phyloP scores from a whole-genome alignment of 768 basidiomycete species.

The Floccularia luteovirens region DNA sequence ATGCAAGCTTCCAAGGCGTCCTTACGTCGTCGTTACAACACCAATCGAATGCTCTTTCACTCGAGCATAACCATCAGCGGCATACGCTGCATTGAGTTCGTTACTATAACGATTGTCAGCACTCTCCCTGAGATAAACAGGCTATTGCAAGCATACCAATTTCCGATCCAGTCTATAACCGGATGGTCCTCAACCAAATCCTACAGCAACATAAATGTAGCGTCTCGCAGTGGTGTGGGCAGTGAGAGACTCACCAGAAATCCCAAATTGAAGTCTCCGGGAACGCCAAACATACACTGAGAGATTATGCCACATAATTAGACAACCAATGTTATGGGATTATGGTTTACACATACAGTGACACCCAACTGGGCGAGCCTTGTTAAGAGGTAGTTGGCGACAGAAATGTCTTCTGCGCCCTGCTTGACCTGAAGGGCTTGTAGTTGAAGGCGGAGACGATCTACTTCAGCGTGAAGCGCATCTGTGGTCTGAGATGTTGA shows the following conservation, averaged over 20 bases:
- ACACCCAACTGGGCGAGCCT: constrained; percentile 61
- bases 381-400: constrained; percentile 56
- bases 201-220: constrained; percentile 21
- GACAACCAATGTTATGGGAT: background rate
- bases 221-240: background rate
- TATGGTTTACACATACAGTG: constrained; percentile 29
- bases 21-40: constrained; percentile 73
- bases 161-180: constrained; percentile 79
- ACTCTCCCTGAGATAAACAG: no score
- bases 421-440: constrained; percentile 29
- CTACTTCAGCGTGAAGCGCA: constrained; percentile 18
- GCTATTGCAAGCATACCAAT: constrained; percentile 59
- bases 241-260: constrained; percentile 33
- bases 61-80: constrained; percentile 89
- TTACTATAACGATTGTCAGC: constrained; percentile 42
- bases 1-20: background rate
- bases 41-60: constrained; percentile 71
- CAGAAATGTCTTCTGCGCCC: constrained; percentile 33
- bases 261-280: constrained; percentile 82
- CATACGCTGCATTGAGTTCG: constrained; percentile 84
- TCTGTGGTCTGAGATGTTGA: constrained; percentile 9
- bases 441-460: constrained; percentile 38
- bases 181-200: constrained; percentile 80
- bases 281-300: constrained; percentile 77
- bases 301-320: constrained; percentile 3